Percentiles rank a stretch among this genome's conserved stretches.
phyloP scores from a whole-genome alignment of 139 green algal species.

The Tetradesmus lagerheimii region DNA sequence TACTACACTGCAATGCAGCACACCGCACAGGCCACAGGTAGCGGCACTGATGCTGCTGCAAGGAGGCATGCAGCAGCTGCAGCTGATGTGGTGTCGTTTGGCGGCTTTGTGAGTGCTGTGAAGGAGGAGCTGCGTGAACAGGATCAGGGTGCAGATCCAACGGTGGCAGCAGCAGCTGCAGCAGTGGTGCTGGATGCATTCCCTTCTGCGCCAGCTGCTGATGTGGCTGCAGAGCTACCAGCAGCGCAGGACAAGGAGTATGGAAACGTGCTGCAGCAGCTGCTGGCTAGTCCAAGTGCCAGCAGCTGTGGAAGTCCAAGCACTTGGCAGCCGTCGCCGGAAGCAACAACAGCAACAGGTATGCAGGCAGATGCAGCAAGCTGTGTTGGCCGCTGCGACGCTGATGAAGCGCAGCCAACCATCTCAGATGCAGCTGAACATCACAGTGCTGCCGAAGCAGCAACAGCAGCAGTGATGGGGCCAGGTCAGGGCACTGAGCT shows the following conservation, averaged over 20 bases:
- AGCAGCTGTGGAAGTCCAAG: neutral
- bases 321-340: neutral
- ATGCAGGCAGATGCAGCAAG: neutral
- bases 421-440: neutral
- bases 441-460: neutral
- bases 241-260: neutral
- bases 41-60: neutral
- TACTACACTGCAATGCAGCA: neutral
- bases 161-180: too few species aligned
- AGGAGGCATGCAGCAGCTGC: neutral
- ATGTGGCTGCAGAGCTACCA: neutral
- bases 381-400: neutral
- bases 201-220: neutral
- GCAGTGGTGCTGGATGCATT: neutral
- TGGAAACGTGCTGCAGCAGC: constrained; percentile 20
- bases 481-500: neutral
- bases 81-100: neutral
- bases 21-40: neutral
- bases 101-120: neutral
- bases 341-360: neutral
- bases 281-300: constrained; percentile 4
- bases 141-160: neutral
- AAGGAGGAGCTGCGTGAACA: neutral
- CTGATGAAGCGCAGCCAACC: neutral
- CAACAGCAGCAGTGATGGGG: too few species aligned